Evolutionary conservation across 495 filamentous ascomycete genomes (phyloP).

Genomic region (Hypoxylon perforatum): DNA sequence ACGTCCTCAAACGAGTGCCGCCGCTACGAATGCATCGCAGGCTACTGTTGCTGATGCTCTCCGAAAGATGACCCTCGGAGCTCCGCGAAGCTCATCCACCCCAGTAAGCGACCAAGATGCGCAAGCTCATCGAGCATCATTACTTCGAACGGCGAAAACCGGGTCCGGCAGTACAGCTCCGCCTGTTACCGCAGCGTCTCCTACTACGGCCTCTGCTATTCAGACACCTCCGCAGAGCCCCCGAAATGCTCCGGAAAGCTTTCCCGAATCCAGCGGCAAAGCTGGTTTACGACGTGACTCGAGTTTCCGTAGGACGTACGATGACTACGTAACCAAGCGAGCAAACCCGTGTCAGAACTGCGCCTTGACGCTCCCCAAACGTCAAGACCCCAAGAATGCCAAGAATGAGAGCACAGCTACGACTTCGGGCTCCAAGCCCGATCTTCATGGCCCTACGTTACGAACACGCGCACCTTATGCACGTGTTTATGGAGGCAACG

Average conservation of each 20-base stretch:
- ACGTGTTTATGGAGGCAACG: slow-evolving; percentile 55
- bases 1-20: slow-evolving; percentile 50
- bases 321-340: slow-evolving; percentile 65
- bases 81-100: slow-evolving; percentile 52
- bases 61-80: slow-evolving; percentile 52
- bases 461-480: slow-evolving; percentile 61
- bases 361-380: slow-evolving; percentile 68
- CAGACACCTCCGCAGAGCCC: slow-evolving; percentile 75
- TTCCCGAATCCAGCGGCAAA: slow-evolving; percentile 41
- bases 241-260: slow-evolving; percentile 50
- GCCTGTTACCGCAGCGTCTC: slow-evolving; percentile 18
- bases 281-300: slow-evolving; percentile 56
- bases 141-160: slow-evolving; percentile 46
- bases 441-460: slow-evolving; percentile 54
- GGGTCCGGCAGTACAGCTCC: slow-evolving; percentile 27
- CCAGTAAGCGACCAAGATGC: slow-evolving; percentile 54
- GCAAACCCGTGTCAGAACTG: slow-evolving; percentile 70
- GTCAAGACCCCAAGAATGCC: slow-evolving; percentile 50
- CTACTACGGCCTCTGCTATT: slow-evolving; percentile 53
- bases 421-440: slow-evolving; percentile 45
- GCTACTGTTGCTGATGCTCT: slow-evolving; percentile 52
- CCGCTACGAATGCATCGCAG: slow-evolving; percentile 46
- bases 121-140: slow-evolving; percentile 53
- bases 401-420: slow-evolving; percentile 38
- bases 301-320: slow-evolving; percentile 64